phyloP scores from a whole-genome alignment of 257 asterid genomes.

The Fraxinus excelsior region DNA sequence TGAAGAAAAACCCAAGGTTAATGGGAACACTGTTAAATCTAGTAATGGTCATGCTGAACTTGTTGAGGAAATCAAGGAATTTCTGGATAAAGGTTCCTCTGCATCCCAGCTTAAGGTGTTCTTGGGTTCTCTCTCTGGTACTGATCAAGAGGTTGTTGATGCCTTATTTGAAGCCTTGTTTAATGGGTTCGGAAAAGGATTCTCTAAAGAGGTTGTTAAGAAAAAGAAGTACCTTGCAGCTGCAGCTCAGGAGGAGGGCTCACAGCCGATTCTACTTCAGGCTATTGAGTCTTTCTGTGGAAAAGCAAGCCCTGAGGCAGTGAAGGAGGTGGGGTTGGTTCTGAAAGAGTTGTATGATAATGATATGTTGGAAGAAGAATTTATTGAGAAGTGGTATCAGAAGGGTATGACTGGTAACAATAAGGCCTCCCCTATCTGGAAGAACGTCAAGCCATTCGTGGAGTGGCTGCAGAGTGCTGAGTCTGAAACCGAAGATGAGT shows the following conservation, averaged over 20 bases:
- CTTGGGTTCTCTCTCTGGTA: constrained; percentile 50
- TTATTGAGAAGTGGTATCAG: constrained; percentile 60
- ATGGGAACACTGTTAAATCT: constrained; percentile 36
- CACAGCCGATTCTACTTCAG: constrained; percentile 49
- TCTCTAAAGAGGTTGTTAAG: constrained; percentile 58
- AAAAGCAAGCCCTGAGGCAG: constrained; percentile 59
- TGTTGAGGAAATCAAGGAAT: constrained; percentile 46
- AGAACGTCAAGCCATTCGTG: constrained; percentile 64
- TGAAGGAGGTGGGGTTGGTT: constrained; percentile 65
- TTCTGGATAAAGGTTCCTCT: constrained; percentile 45
- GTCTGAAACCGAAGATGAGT: constrained; percentile 68
- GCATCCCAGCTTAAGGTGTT: constrained; percentile 43
- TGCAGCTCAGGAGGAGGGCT: constrained; percentile 47
- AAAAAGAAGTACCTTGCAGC: constrained; percentile 54
- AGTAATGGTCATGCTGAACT: constrained; percentile 28
- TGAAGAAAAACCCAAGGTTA: constrained; percentile 35
- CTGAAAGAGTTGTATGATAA: constrained; percentile 55
- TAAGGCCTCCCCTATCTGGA: constrained; percentile 60
- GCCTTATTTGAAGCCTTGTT: constrained; percentile 57
- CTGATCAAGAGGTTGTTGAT: constrained; percentile 39
- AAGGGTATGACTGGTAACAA: constrained; percentile 51
- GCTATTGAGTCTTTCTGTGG: constrained; percentile 58
- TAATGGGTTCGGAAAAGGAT: constrained; percentile 65
- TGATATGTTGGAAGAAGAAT: constrained; percentile 66
- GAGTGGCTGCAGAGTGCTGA: constrained; percentile 82